Percentiles rank a stretch among this genome's conserved stretches.
phyloP scores from a whole-genome alignment of 2,329 filamentous ascomycete genomes.

The Colletotrichum acutatum region DNA sequence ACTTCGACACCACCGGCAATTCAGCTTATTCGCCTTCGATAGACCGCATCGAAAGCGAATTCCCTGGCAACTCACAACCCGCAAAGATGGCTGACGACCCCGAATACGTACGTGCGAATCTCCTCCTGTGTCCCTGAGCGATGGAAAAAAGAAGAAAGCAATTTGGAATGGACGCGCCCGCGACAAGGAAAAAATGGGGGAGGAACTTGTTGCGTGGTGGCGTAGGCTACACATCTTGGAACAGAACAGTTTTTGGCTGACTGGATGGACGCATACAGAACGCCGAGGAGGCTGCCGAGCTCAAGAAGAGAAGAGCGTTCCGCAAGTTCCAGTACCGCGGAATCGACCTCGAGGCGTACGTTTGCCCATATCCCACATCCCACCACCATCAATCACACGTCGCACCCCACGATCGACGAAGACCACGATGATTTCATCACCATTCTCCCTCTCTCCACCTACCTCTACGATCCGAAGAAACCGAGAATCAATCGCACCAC shows the following conservation, averaged over 20 bases:
- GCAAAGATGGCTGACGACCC: conserved; percentile 80
- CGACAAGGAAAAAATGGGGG: conserved; percentile 13
- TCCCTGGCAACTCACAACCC: conserved; percentile 54
- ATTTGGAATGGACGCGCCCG: conserved; percentile 6
- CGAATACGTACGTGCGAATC: conserved; percentile 79
- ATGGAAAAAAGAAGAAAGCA: conserved; percentile 11
- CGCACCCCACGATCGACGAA: conserved; percentile 2
- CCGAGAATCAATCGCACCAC: conserved; percentile 8
- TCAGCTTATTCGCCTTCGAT: conserved; percentile 54
- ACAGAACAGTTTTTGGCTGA: conserved; percentile 44
- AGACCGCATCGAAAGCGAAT: conserved; percentile 56
- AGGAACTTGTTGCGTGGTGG: conserved; percentile 3
- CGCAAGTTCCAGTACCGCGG: conserved; percentile 99
- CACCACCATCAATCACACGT: background rate
- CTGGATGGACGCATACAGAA: conserved; percentile 67
- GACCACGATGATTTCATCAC: background rate
- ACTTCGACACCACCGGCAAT: conserved; percentile 36
- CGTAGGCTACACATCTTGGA: background rate
- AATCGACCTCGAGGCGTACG: conserved; percentile 99
- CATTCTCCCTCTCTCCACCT: background rate
- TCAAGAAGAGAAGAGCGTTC: conserved; percentile 99
- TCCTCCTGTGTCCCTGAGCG: conserved; percentile 32
- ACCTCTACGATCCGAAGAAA: conserved; percentile 4
- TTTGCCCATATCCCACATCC: conserved; percentile 46
- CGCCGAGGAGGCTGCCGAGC: conserved; percentile 97